Evolutionary conservation across 805 yeast species (phyloP).

Genomic region (Teunomyces atbi): DNA sequence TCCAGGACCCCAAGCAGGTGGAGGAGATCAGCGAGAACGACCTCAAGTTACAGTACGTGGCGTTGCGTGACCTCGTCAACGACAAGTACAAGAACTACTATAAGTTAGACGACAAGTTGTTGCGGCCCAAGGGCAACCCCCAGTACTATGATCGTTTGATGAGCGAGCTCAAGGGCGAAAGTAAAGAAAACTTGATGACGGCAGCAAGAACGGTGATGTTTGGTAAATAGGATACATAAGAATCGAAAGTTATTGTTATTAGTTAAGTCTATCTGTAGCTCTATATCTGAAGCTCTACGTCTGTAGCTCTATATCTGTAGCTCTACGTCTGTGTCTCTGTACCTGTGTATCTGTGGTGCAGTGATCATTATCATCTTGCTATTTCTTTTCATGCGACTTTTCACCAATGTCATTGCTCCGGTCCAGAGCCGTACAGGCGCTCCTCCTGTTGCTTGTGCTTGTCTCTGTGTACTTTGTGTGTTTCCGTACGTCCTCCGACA

Average conservation of each 20-base stretch:
- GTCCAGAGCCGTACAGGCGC: background rate
- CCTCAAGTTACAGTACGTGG: slow-evolving; percentile 56
- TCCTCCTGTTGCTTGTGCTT: slow-evolving; percentile 8
- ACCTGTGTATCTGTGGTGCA: background rate
- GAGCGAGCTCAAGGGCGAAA: slow-evolving; percentile 68
- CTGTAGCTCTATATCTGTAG: background rate
- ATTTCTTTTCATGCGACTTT: background rate
- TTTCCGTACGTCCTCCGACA: slow-evolving; percentile 5
- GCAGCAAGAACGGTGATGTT: slow-evolving; percentile 75
- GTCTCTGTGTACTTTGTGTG: slow-evolving; percentile 7
- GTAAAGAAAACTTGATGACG: slow-evolving; percentile 59
- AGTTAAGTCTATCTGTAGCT: background rate
- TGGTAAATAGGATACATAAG: slow-evolving; percentile 52
- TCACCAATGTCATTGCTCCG: background rate
- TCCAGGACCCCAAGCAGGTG: slow-evolving; percentile 34
- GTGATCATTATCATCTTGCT: no score
- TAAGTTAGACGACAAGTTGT: slow-evolving; percentile 61
- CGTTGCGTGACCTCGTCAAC: slow-evolving; percentile 55
- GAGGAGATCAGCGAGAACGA: slow-evolving; percentile 45
- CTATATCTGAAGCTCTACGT: no score
- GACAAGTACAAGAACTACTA: slow-evolving; percentile 66
- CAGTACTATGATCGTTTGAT: slow-evolving; percentile 68
- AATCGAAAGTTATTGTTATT: background rate
- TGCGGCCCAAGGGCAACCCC: slow-evolving; percentile 84
- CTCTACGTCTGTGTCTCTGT: background rate